Conservation (phyloP, 2,329 filamentous ascomycete genomes). For the Penicillium freii region DNA sequence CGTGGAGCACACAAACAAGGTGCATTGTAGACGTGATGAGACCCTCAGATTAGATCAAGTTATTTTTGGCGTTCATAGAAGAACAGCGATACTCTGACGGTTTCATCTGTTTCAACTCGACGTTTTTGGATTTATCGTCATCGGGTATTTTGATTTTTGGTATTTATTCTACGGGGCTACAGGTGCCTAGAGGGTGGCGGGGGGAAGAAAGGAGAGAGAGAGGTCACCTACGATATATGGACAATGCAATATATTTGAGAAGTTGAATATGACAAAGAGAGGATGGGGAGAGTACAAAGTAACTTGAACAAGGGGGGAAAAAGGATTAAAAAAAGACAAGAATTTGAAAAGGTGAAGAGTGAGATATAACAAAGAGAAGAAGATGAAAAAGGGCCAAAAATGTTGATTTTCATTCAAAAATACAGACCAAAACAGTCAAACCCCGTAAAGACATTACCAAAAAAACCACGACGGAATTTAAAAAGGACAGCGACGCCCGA, state of each 20-base stretch:
- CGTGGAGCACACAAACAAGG: not conserved
- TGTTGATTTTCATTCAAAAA: not conserved
- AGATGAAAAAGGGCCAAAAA: not conserved
- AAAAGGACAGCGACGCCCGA: conserved; percentile 35
- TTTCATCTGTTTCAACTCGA: conserved; percentile 27
- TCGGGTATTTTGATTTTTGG: conserved; percentile 23
- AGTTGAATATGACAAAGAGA: conserved; percentile 1
- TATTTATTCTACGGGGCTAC: not conserved
- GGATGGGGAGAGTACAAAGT: not conserved
- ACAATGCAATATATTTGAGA: not conserved
- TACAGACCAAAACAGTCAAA: conserved; percentile 2
- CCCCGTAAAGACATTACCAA: conserved; percentile 4
- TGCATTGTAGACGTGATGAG: not conserved
- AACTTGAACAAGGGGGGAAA: not conserved
- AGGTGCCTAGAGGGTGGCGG: not conserved
- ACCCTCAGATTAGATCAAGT: conserved; percentile 64
- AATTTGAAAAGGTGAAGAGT: not conserved
- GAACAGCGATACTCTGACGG: conserved; percentile 26
- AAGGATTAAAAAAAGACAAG: not conserved
- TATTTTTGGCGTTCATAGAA: conserved; percentile 48
- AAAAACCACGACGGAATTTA: conserved; percentile 29
- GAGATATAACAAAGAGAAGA: not conserved
- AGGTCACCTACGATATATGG: not conserved
- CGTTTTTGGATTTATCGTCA: conserved; percentile 34
- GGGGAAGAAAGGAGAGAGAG: not conserved